Base-by-base conservation (phyloP, 176 grass and related monocot species). In the Carex cristatella region DNA sequence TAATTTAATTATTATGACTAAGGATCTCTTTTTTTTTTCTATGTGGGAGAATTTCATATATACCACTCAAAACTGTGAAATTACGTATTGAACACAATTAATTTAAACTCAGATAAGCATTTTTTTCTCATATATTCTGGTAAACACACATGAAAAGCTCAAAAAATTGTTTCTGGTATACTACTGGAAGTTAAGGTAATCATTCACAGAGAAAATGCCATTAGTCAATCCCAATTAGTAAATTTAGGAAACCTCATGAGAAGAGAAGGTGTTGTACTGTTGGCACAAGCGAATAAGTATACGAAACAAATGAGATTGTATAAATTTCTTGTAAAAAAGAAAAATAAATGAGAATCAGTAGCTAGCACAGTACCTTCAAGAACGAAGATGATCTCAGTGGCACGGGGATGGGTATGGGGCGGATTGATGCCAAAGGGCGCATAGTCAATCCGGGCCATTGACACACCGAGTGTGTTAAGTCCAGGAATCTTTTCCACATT, bases 401-500 rank as follows among this genome's bases (percentile, higher is more conserved):
- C 81, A 32, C 81, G 81, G 33, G 81, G 81, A 7, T 83, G 81
- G 49, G 81, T 83, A 42, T 83, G 81, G 13, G 81, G 81, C 1
- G 81, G 81, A 31, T 83, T 83, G 42, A 83, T 46, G 46, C 81
- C 81, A 16, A 46, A 23, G 14, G 81, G 81, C 2, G 81, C 81
- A 54, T 83, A 83, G 81, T 83, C 81, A 30, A 83, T 83, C 63
- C 81, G 81, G 10, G 81, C 23, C 81, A 83, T 83, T 0, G 81
- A 83, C 46, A 83, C 81, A 10, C 81, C 81, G 40, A 83, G 81
- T 16, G 81, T 83, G 42, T 83, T 83, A 19, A 83, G 60, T 69
- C 81, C 81, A 15, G 81, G 63, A 7, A 83, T 12, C 63, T 83
- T 67, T 49, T 68, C 81, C 19, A 83, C 81, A 55, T 83, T 83